Evolutionary conservation across 371 early-diverging fungal species (phyloP), one percentile per base, ranked within the genome.

Genomic region (Furculomyces boomerangus): DNA sequence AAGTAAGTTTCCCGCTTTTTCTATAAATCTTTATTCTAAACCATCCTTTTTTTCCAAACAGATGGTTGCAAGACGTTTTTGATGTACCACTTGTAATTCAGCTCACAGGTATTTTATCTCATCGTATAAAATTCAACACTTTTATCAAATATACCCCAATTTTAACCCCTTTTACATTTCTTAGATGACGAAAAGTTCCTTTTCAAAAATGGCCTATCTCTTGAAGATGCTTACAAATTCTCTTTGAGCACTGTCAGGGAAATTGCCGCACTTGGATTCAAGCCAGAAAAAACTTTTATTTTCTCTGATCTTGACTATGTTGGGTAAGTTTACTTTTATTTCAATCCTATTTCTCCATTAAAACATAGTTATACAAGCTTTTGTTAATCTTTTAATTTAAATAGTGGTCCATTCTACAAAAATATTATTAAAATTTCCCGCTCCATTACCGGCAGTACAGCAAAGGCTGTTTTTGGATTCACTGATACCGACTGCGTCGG

Each of bases 131-230:
- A 35, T 35, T 35, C 16, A 35, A 10, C 16, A 7, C 7, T 35
- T 35, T 35, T 35, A 10, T 10, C 16, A n/a, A 35, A 10, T 10
- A 35, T 35, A 10, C 16, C 7, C 16, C 16, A 7, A 35, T 35
- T 35, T 35, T 35, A 10, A 35, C 16, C 49, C 64, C 22, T 45
- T 45, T 8, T 8, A 8, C 10, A 13, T 24, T 49, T 25, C 16
- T 22, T 49, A 49, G 99, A 99, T 64, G 99, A 99, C 64, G 99
- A 99, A 74, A 99, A 99, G 78, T 99, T 90, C 74, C 71, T 98
- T 64, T 99, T 94, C 79, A 93, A 93, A 74, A 74, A 84, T 53
- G 84, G 87, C 40, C 71, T 98, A 58, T 89, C 84, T 40, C 58
- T 94, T 7, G 96, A 94, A 54, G 83, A 95, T 41, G 78, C 83